Conservation (phyloP, 768 basidiomycete genomes). For the Phylloporus arenicola region DNA sequence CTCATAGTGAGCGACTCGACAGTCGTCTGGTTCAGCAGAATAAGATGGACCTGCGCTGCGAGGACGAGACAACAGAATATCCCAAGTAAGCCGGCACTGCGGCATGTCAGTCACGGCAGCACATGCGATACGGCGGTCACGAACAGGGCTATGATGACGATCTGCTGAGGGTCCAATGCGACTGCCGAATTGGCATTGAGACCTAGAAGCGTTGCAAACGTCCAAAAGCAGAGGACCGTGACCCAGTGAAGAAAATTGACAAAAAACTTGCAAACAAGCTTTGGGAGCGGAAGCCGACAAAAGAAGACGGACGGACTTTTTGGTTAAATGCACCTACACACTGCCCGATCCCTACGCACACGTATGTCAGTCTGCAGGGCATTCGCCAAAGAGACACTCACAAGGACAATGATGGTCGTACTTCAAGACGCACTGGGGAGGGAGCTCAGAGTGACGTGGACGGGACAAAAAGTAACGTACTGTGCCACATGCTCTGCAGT, state of each 20-base stretch:
- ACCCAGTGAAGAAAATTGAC: slow-evolving; percentile 72
- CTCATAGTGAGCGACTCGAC: slow-evolving; percentile 67
- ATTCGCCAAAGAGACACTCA: slow-evolving; percentile 32
- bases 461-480: slow-evolving; percentile 37
- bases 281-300: not conserved
- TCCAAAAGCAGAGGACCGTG: slow-evolving; percentile 55
- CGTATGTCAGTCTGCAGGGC: not conserved
- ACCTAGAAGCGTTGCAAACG: slow-evolving; percentile 53
- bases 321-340: slow-evolving; percentile 93
- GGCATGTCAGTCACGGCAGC: slow-evolving; percentile 3
- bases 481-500: slow-evolving; percentile 79
- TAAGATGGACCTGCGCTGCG: slow-evolving; percentile 54
- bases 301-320: slow-evolving; percentile 45
- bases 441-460: not conserved
- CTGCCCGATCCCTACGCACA: slow-evolving; percentile 74
- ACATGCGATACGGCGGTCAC: slow-evolving; percentile 26
- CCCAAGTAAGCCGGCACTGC: slow-evolving; percentile 63
- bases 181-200: slow-evolving; percentile 37
- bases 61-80: slow-evolving; percentile 62
- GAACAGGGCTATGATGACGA: slow-evolving; percentile 71
- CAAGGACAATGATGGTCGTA: slow-evolving; percentile 92
- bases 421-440: slow-evolving; percentile 63
- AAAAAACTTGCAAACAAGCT: slow-evolving; percentile 56
- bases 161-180: slow-evolving; percentile 57
- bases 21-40: slow-evolving; percentile 64